Percentiles rank a stretch among this genome's conserved stretches.
These are phyloP conservation scores for Ganoderma sinense DNA, from an alignment of 1,284 basidiomycete genomes.

Conservation along the genomic window DNA sequence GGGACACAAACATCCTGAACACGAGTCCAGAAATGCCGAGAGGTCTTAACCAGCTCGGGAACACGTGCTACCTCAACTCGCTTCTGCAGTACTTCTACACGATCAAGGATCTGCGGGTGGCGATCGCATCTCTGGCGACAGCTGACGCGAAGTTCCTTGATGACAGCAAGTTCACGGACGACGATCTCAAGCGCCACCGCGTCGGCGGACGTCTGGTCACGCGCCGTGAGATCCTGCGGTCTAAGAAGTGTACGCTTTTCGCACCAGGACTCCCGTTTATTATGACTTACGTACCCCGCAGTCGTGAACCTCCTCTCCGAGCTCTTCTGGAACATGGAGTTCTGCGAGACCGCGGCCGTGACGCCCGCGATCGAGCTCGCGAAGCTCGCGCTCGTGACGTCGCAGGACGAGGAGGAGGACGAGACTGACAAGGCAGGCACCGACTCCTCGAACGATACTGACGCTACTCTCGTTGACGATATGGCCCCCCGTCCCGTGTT, in stretches of 20 bases:
- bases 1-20: constrained; percentile 55
- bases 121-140: constrained; percentile 70
- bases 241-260: constrained; percentile 75
- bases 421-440: constrained; percentile 72
- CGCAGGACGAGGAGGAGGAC: constrained; percentile 89
- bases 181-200: constrained; percentile 80
- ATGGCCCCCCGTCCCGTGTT: constrained; percentile 45
- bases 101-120: constrained; percentile 86
- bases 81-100: constrained; percentile 93
- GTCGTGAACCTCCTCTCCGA: constrained; percentile 83
- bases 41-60: constrained; percentile 91
- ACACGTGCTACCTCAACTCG: constrained; percentile 94
- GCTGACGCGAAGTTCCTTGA: constrained; percentile 62
- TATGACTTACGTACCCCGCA: constrained; percentile 40
- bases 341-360: constrained; percentile 70
- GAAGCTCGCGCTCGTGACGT: constrained; percentile 91
- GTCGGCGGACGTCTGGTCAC: constrained; percentile 90
- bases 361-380: constrained; percentile 89
- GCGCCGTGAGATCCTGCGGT: constrained; percentile 80
- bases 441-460: constrained; percentile 84
- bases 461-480: constrained; percentile 85
- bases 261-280: neutral
- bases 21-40: constrained; percentile 77
- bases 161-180: constrained; percentile 77
- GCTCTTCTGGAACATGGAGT: constrained; percentile 83